Base-by-base conservation (phyloP, 1,139 yeast genomes). In the Kodamaea alishanica region DNA sequence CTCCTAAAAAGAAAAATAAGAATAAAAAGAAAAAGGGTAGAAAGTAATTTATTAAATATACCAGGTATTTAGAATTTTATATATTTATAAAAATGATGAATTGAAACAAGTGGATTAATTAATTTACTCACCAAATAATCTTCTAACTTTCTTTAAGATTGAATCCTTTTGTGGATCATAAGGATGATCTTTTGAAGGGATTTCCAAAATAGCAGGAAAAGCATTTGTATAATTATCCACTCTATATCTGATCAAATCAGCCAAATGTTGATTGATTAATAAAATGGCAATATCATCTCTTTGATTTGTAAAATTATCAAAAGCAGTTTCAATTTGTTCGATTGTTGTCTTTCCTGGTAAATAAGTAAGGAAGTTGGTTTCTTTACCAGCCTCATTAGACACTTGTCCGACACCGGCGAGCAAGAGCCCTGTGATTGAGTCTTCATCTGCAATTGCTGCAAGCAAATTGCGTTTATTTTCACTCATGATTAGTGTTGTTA, bases 111-210 rank as follows among this genome's bases (percentile, higher is more conserved):
- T 25, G 11, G 28, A 24, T 27, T 11, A 23, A 27, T 24, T n/a
- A 15, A 27, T 26, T 54, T 71, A 88, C 67, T 90, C 97, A 33
- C 97, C 97, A 69, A 90, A 90, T 50, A 92, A 70, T 60, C 96
- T 81, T 70, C 96, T 84, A 26, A 92, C 98, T 61, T 95, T 84
- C 68, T 94, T 83, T 67, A 92, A 75, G 40, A 92, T 89, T 20
- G 96, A 84, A 64, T 92, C 99, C 79, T 90, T 94, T 62, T 90
- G 97, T 22, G 98, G 98, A 62, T 92, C 90, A 61, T 92, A 92
- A 20, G 99, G 98, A 61, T 92, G 97, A 58, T 92, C 99, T 69
- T 92, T 92, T 11, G 97, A 87, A 29, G 99, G 99, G 51, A 92
- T 92, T 65, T 92, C 99, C 56, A 92, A 73, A 37, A 92, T 81